Evolutionary conservation across 352 stramenopile species (phyloP).

Genomic region (Thalassiosira hispida): DNA sequence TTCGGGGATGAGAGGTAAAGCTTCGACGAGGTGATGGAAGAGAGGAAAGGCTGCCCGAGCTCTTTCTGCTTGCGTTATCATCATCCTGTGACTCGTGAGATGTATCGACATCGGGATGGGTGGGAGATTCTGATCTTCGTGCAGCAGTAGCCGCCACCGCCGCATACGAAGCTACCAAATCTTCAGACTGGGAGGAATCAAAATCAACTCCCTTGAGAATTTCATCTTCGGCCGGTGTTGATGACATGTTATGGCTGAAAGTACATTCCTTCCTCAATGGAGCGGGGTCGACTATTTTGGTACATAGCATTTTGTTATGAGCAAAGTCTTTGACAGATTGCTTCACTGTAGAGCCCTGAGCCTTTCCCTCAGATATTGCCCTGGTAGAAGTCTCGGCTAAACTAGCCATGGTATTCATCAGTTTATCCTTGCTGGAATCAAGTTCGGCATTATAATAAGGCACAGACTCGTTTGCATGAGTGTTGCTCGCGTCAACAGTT

Average conservation of each 20-base stretch:
- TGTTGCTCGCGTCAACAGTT: conserved; percentile 9
- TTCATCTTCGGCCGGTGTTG: conserved; percentile 45
- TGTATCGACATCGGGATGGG: conserved; percentile 16
- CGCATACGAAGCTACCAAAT: conserved; percentile 4
- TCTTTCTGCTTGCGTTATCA: conserved; percentile 31
- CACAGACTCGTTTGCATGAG: conserved; percentile 21
- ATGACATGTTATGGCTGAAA: conserved; percentile 52
- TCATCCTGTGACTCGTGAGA: conserved; percentile 45
- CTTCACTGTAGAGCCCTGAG: conserved; percentile 20
- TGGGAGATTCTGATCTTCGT: conserved; percentile 6
- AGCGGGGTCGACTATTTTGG: conserved; percentile 40
- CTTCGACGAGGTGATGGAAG: conserved; percentile 19
- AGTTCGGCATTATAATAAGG: conserved; percentile 36
- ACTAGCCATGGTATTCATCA: conserved; percentile 31
- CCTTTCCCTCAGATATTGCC: conserved; percentile 26
- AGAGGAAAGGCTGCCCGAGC: conserved; percentile 25
- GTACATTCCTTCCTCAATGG: conserved; percentile 38
- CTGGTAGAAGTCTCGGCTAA: conserved; percentile 23
- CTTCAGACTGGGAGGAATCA: conserved; percentile 7
- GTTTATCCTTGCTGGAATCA: conserved; percentile 38
- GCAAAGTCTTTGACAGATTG: conserved; percentile 62
- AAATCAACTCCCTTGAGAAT: conserved; percentile 53
- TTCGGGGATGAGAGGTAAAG: conserved; percentile 22
- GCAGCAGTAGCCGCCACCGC: background rate
- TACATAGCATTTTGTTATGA: conserved; percentile 47